These are phyloP conservation scores for Pseudozyma hubeiensis DNA, from an alignment of 1,284 basidiomycete species.

Conservation along the genomic window DNA sequence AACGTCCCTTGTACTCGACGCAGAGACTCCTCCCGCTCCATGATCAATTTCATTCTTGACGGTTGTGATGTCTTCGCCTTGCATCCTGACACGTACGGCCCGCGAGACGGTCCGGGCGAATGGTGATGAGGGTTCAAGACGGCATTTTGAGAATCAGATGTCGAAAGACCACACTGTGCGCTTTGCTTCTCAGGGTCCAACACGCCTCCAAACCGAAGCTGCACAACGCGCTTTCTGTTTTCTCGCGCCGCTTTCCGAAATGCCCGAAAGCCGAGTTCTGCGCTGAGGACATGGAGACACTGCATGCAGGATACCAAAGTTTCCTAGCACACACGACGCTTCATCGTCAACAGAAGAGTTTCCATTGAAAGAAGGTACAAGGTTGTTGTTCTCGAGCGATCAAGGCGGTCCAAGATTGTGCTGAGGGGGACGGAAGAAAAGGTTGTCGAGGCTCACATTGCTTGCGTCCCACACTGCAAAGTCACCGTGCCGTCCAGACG, in stretches of 20 bases:
- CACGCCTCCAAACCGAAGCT: constrained; percentile 6
- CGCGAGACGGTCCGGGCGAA: too few species aligned
- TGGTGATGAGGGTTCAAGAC: too few species aligned
- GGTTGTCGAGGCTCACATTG: constrained; percentile 15
- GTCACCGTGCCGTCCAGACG: background rate
- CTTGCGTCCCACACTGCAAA: constrained; percentile 22
- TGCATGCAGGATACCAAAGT: background rate
- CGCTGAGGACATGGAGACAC: too few species aligned
- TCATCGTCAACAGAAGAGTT: too few species aligned
- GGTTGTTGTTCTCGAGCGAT: too few species aligned
- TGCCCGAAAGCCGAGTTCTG: background rate
- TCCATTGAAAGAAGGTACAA: background rate
- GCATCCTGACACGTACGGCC: background rate
- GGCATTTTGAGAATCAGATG: too few species aligned
- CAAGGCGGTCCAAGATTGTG: too few species aligned
- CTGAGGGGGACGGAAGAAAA: constrained; percentile 36
- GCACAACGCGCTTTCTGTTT: background rate
- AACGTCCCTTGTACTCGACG: constrained; percentile 11
- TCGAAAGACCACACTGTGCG: background rate
- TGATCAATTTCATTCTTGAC: background rate
- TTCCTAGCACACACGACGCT: too few species aligned
- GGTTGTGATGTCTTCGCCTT: background rate
- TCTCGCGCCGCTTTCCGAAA: background rate
- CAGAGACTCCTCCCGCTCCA: background rate
- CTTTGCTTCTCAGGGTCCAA: constrained; percentile 37